Conservation (phyloP, 352 stramenopile species). For the Phytophthora palmivora region DNA sequence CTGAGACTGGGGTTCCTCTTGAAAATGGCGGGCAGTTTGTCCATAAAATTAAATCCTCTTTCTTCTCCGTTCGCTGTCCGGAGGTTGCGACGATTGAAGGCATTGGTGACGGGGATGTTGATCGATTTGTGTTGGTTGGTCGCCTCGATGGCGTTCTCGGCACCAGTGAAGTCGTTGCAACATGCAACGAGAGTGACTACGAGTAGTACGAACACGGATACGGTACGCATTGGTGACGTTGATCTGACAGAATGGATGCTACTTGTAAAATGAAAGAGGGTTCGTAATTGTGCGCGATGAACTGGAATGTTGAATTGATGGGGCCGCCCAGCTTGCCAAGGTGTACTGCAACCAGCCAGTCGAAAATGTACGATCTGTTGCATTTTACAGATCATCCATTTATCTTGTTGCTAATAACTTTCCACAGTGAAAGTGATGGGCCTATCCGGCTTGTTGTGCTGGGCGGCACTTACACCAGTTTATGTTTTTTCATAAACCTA, state of each 20-base stretch:
- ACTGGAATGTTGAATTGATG: constrained; percentile 2
- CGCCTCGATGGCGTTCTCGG: not conserved
- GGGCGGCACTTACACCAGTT: constrained; percentile 14
- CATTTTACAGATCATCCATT: constrained; percentile 6
- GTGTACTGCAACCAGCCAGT: constrained; percentile 23
- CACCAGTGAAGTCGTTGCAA: constrained; percentile 3
- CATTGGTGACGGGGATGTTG: not conserved
- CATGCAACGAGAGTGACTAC: not conserved
- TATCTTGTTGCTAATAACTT: constrained; percentile 11
- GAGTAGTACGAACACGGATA: constrained; percentile 6
- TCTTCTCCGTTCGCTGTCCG: constrained; percentile 8
- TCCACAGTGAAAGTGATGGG: constrained; percentile 11
- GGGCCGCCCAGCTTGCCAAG: constrained; percentile 12
- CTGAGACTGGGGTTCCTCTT: not conserved
- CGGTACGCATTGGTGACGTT: constrained; percentile 10
- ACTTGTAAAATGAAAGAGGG: constrained; percentile 14
- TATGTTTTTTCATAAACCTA: constrained; percentile 15
- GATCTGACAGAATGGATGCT: constrained; percentile 7
- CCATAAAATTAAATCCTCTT: not conserved
- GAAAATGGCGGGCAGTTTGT: constrained; percentile 1
- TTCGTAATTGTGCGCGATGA: not conserved
- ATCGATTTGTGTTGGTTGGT: not conserved
- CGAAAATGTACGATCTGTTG: constrained; percentile 19
- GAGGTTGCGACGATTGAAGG: constrained; percentile 13
- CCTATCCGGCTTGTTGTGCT: constrained; percentile 16